phyloP scores from a whole-genome alignment of 495 filamentous ascomycete genomes.

The Recurvomyces mirabilis region DNA sequence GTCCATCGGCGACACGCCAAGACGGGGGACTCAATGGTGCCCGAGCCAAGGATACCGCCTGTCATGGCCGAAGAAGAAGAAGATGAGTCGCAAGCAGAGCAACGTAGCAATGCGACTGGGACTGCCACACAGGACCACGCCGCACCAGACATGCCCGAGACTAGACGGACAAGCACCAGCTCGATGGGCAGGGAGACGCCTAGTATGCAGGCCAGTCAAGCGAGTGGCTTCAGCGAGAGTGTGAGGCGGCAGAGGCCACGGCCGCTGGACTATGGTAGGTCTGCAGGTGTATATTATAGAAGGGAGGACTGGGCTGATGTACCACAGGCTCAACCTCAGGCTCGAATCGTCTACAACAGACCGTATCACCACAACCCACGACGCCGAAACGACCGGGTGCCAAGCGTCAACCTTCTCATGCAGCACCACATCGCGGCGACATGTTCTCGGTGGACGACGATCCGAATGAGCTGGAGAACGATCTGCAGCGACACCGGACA shows the following conservation, averaged over 20 bases:
- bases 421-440: constrained; percentile 66
- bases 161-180: constrained; percentile 13
- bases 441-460: constrained; percentile 93
- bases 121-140: not conserved
- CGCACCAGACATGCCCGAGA: constrained; percentile 1
- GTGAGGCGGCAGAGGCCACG: constrained; percentile 4
- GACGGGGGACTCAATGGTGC: not conserved
- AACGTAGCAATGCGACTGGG: too few relatives aligned
- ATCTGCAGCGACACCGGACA: constrained; percentile 24
- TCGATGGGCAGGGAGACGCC: constrained; percentile 1
- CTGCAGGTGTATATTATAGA: not conserved
- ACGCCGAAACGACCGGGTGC: constrained; percentile 50
- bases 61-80: constrained; percentile 1
- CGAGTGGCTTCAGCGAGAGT: constrained; percentile 3
- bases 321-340: not conserved
- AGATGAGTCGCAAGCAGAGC: not conserved
- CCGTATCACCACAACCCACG: constrained; percentile 27
- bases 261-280: constrained; percentile 17
- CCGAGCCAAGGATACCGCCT: not conserved
- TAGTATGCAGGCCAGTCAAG: constrained; percentile 11
- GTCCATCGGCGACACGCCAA: too few relatives aligned
- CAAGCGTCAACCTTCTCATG: constrained; percentile 63
- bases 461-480: constrained; percentile 65
- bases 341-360: not conserved
- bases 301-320: not conserved